Base-by-base conservation (phyloP, 2,329 filamentous ascomycete species). In the Phoma sp. region DNA sequence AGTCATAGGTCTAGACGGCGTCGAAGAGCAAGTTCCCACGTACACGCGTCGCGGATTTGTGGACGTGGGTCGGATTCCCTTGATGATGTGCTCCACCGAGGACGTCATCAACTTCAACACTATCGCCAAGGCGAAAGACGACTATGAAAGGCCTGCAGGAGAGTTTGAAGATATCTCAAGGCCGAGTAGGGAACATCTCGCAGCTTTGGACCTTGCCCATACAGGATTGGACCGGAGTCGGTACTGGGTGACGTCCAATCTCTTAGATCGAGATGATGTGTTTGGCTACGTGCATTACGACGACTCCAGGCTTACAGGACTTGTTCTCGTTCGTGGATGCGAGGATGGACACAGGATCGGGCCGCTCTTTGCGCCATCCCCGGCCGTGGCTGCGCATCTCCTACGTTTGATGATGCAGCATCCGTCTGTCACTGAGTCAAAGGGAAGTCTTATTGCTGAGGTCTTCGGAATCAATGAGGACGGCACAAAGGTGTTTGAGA, bases 11-110 rank as follows among this genome's bases (percentile, higher is more conserved):
- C 57, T 77, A 5, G 75, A 77, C 60, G 72, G 65, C 23, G 74
- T 77, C 7, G 49, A 59, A n/a, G 66, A 70, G 56, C 75, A 77
- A 51, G 64, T 68, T n/a, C 40, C 52, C 7, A 76, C 72, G 7
- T 76, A 77, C 50, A 54, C 62, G 38, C 64, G 73, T 4, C 56
- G 74, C 11, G 68, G 71, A 1, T 77, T 76, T 48, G 61, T 66
- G 7, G 59, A 67, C 17, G 56, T 43, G 6, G 74, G 64, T 1
- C 46, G 40, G 2, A 62, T 77, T 17, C 64, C 58, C 15, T 42
- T 71, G 39, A 68, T 75, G 69, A 54, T 48, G 17, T 60, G 71
- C 10, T 46, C 26, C 14, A 23, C 37, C 4, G 37, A 18, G 23
- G 37, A 25, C 23, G 7, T 28, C 21, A 10, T 18, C 17, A 6